These are phyloP conservation scores for Malassezia brasiliensis DNA, from an alignment of 1,284 basidiomycete species.

Conservation along the genomic window DNA sequence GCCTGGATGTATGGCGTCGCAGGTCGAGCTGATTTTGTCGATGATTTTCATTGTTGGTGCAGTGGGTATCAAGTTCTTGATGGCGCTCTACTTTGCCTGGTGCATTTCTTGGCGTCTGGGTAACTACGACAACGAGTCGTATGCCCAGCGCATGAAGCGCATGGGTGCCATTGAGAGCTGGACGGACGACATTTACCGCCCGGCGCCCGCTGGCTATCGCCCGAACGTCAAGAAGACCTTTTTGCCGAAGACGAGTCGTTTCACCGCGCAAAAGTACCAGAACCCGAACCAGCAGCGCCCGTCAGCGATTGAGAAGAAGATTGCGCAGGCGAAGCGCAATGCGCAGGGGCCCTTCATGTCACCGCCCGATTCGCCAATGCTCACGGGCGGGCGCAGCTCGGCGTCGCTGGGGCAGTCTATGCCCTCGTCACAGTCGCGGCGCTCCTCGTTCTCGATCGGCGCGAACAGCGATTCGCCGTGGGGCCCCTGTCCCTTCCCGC, in stretches of 20 bases:
- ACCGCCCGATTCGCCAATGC: slow-evolving; percentile 66
- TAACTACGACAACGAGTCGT: slow-evolving; percentile 84
- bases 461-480: slow-evolving; percentile 25
- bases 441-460: slow-evolving; percentile 35
- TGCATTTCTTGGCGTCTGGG: slow-evolving; percentile 90
- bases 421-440: slow-evolving; percentile 26
- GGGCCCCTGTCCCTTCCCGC: slow-evolving; percentile 65
- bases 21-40: slow-evolving; percentile 86
- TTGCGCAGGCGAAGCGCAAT: slow-evolving; percentile 7
- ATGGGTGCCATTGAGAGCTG: slow-evolving; percentile 87
- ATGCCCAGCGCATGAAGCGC: slow-evolving; percentile 84
- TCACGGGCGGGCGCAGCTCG: slow-evolving; percentile 69
- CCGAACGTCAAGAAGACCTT: slow-evolving; percentile 70
- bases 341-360: slow-evolving; percentile 49
- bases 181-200: slow-evolving; percentile 89
- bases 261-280: slow-evolving; percentile 42
- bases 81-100: slow-evolving; percentile 96
- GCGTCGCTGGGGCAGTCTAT: slow-evolving; percentile 56
- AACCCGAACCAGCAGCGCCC: slow-evolving; percentile 19
- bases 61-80: slow-evolving; percentile 83
- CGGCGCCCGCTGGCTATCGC: slow-evolving; percentile 80
- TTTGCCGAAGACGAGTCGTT: slow-evolving; percentile 56
- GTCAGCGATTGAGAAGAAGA: slow-evolving; percentile 15
- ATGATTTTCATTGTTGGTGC: slow-evolving; percentile 96
- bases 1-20: slow-evolving; percentile 90